Conservation (phyloP, 495 filamentous ascomycete species). For the Tuber borchii region DNA sequence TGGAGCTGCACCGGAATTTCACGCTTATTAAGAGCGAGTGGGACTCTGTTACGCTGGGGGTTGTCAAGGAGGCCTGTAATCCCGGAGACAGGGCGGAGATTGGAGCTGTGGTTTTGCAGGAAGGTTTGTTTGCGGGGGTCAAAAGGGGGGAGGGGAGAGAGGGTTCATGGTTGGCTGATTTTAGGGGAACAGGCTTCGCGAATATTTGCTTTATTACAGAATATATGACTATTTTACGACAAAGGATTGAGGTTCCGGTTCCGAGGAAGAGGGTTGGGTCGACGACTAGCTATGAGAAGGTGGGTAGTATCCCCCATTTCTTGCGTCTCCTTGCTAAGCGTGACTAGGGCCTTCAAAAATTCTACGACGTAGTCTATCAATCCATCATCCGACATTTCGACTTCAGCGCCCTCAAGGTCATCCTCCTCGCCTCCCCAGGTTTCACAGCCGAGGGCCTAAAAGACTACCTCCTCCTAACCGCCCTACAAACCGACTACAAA, state of each 20-base stretch:
- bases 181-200: constrained; percentile 49
- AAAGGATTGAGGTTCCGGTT: constrained; percentile 74
- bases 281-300: constrained; percentile 60
- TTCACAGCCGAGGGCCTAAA: constrained; percentile 78
- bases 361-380: constrained; percentile 70
- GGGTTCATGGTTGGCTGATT: background rate
- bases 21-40: constrained; percentile 74
- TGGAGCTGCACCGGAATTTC: constrained; percentile 82
- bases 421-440: constrained; percentile 85
- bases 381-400: constrained; percentile 74
- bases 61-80: constrained; percentile 70
- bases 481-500: constrained; percentile 61
- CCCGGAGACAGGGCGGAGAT: constrained; percentile 70
- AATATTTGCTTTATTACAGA: constrained; percentile 93
- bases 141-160: background rate
- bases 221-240: constrained; percentile 78
- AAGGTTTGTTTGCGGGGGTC: constrained; percentile 49
- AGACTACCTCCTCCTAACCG: constrained; percentile 67
- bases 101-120: constrained; percentile 88
- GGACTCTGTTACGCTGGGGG: constrained; percentile 80
- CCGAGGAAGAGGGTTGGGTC: constrained; percentile 65
- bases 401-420: constrained; percentile 58
- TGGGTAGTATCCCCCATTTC: constrained; percentile 11
- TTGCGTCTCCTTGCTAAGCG: background rate
- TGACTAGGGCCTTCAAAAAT: constrained; percentile 60